A percentile compares a stretch with the other conserved stretches of the same genome.
phyloP scores from a whole-genome alignment of 306 rosid species.

The Chamaecrista fasciculata region DNA sequence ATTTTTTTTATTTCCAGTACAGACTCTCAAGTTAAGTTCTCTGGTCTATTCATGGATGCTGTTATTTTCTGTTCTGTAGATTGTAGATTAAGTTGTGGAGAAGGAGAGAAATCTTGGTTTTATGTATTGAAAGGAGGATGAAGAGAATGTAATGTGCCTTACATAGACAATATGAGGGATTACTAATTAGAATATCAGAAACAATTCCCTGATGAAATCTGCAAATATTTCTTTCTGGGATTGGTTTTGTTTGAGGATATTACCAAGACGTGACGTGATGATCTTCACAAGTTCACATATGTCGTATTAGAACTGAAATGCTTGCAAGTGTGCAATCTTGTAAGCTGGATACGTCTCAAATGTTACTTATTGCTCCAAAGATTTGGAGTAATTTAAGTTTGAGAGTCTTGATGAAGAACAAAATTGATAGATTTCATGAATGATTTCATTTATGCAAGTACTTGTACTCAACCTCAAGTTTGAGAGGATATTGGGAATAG shows the following conservation, averaged over 20 bases:
- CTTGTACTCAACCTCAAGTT: not conserved
- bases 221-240: not conserved
- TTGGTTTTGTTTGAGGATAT: not conserved
- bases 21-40: too few species aligned
- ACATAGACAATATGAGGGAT: not conserved
- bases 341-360: not conserved
- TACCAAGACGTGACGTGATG: not conserved
- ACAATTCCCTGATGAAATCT: not conserved
- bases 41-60: not conserved
- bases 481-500: slow-evolving; percentile 2
- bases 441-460: not conserved
- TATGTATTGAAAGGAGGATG: not conserved
- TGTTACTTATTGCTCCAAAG: not conserved
- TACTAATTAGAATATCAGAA: not conserved
- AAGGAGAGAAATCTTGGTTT: not conserved
- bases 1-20: too few species aligned
- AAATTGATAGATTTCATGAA: not conserved
- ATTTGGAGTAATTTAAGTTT: not conserved
- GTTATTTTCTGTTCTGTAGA: too few species aligned
- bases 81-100: not conserved
- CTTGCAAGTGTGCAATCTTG: not conserved
- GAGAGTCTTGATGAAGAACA: not conserved
- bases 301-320: not conserved
- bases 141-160: slow-evolving; percentile 5
- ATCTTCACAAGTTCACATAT: not conserved